Percentiles rank a stretch among this genome's conserved stretches.
Evolutionary conservation across 129 eudicot species (phyloP).

Genomic region (carrot (Daucus carota)): DH1_v3.0 NC_030382.2:30140501-30141000

Average conservation of each 20-base stretch:
- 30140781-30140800: too few species aligned
- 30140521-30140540: too few species aligned
- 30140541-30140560: too few species aligned
- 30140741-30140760: background rate
- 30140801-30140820: too few species aligned
- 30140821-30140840: background rate
- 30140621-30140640: too few species aligned
- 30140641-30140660: too few species aligned
- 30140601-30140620: too few species aligned
- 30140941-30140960: background rate
- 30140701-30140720: background rate
- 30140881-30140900: background rate
- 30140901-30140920: background rate
- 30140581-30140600: too few species aligned
- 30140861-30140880: background rate
- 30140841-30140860: background rate
- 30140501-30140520: too few species aligned
- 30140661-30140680: background rate
- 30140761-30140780: background rate
- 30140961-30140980: background rate
- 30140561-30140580: too few species aligned
- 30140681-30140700: background rate
- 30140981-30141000: constrained; percentile 1
- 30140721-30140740: background rate
- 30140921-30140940: background rate